Evolutionary conservation across 768 basidiomycete genomes (phyloP).

Genomic region (Phlebiopsis gigantea): DNA sequence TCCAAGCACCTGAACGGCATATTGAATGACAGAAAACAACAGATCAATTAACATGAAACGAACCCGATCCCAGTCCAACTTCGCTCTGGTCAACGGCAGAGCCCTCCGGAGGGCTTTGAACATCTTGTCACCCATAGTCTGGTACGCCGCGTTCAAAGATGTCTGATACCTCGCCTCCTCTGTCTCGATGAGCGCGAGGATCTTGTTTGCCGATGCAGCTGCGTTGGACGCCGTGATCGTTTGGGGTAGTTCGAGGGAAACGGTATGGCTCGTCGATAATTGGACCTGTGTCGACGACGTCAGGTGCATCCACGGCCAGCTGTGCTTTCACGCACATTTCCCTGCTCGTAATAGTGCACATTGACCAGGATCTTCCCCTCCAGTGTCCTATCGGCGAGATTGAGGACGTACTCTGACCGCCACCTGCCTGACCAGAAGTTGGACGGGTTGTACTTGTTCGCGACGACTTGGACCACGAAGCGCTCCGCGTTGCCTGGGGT

Average conservation of each 20-base stretch:
- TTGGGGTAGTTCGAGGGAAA: constrained; percentile 59
- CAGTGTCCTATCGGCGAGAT: constrained; percentile 57
- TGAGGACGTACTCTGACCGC: constrained; percentile 81
- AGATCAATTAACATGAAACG: neutral
- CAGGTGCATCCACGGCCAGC: neutral
- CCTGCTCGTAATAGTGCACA: constrained; percentile 97
- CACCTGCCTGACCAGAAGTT: constrained; percentile 99
- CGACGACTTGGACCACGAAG: constrained; percentile 80
- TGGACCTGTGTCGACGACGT: constrained; percentile 60
- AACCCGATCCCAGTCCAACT: constrained; percentile 95
- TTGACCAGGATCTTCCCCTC: constrained; percentile 74
- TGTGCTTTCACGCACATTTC: constrained; percentile 58
- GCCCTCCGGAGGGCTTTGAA: constrained; percentile 90
- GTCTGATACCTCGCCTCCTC: constrained; percentile 80
- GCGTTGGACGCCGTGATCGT: constrained; percentile 50
- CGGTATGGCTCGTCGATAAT: constrained; percentile 67
- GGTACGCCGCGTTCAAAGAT: constrained; percentile 76
- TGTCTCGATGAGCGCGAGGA: constrained; percentile 74
- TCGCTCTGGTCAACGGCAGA: constrained; percentile 87
- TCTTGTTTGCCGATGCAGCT: constrained; percentile 53
- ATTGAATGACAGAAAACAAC: neutral
- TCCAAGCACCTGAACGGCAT: constrained; percentile 40
- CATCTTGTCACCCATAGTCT: constrained; percentile 87
- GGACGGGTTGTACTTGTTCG: constrained; percentile 90
- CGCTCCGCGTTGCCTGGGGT: constrained; percentile 36